phyloP scores from a whole-genome alignment of 208 protist species.

The Willaertia magna region DNA sequence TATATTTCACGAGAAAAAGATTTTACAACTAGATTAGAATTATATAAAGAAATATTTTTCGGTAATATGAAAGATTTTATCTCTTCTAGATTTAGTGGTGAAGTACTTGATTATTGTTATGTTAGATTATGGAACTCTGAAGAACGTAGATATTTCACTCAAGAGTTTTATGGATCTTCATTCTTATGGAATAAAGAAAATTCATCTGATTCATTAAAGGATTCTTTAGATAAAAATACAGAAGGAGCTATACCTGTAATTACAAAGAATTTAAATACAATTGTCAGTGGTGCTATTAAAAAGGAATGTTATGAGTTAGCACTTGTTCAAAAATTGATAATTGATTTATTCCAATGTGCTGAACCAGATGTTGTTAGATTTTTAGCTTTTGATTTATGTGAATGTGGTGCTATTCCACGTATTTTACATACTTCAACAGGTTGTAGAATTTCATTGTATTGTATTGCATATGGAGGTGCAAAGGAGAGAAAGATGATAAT shows the following conservation, averaged over 20 bases:
- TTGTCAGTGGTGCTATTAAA: not conserved
- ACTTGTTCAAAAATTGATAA: not conserved
- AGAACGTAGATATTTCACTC: not conserved
- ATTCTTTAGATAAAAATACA: not conserved
- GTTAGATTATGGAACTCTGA: not conserved
- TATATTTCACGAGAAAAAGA: not conserved
- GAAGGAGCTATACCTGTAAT: not conserved
- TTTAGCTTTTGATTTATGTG: not conserved
- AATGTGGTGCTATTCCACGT: not conserved
- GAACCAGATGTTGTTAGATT: not conserved
- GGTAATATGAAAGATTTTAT: not conserved
- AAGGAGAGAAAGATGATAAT: not conserved
- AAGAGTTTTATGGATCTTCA: not conserved
- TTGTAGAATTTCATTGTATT: not conserved
- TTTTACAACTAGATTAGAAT: not conserved
- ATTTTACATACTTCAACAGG: not conserved
- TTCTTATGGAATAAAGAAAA: not conserved
- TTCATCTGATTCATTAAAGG: not conserved
- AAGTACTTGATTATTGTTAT: not conserved
- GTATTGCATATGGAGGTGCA: not conserved
- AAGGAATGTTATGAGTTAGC: not conserved
- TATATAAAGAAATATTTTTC: not conserved
- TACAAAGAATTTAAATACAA: not conserved
- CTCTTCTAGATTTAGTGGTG: not conserved
- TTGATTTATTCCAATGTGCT: not conserved